A percentile compares a stretch with the other conserved stretches of the same genome.
These are phyloP conservation scores for Infundibulicybe gibba DNA, from an alignment of 768 basidiomycete species.

Conservation along the genomic window DNA sequence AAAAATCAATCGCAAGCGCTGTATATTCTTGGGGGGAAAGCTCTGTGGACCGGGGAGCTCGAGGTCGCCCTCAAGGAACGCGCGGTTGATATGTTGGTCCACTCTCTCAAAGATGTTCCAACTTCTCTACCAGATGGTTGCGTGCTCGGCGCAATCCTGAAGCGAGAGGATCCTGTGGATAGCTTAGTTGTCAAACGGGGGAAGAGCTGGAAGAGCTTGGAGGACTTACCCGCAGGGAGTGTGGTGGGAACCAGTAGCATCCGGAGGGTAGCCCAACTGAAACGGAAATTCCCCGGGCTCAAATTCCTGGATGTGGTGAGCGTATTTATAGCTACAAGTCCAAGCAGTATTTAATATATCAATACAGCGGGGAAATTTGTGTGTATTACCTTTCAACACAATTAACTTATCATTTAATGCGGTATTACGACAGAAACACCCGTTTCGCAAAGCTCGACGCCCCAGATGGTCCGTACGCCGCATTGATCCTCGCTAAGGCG, in stretches of 20 bases:
- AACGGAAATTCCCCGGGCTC: conserved; percentile 70
- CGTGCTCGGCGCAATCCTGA: conserved; percentile 77
- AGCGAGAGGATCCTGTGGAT: conserved; percentile 88
- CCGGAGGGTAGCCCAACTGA: conserved; percentile 86
- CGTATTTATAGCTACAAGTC: conserved; percentile 12
- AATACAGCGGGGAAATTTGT: conserved; percentile 82
- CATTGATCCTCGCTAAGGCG: conserved; percentile 90
- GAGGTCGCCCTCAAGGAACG: conserved; percentile 76
- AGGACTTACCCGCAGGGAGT: conserved; percentile 82
- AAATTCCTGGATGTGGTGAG: conserved; percentile 87
- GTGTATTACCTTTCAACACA: conserved; percentile 25
- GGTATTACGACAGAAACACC: conserved; percentile 61
- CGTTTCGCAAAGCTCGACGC: conserved; percentile 90
- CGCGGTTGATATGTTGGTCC: conserved; percentile 87
- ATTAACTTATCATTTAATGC: conserved; percentile 7
- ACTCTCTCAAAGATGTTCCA: conserved; percentile 91
- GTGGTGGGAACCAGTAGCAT: conserved; percentile 97
- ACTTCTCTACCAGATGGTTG: conserved; percentile 84
- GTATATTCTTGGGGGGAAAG: conserved; percentile 87
- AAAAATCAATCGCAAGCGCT: conserved; percentile 86
- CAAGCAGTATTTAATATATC: not conserved
- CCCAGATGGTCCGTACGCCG: conserved; percentile 73
- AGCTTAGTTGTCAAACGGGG: conserved; percentile 84
- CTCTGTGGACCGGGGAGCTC: conserved; percentile 95
- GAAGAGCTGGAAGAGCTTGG: conserved; percentile 59